Percentiles rank a stretch among this genome's conserved stretches.
phyloP scores from a whole-genome alignment of 192 early-diverging fungal genomes.

The Podila epicladia region DNA sequence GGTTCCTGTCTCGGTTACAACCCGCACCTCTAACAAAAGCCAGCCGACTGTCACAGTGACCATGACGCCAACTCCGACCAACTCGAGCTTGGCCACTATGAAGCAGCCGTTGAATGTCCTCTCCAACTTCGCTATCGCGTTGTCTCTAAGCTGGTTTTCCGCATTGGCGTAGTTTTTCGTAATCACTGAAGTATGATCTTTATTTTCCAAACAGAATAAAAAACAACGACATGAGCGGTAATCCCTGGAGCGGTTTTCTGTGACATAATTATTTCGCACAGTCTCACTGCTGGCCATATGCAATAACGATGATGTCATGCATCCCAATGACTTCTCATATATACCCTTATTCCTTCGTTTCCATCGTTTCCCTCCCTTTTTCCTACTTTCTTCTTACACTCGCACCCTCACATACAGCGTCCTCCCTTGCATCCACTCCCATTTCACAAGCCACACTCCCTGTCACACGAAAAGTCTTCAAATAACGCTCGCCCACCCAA shows the following conservation, averaged over 20 bases:
- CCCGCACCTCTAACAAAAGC: not conserved
- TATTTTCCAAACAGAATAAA: too few species aligned
- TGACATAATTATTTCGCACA: too few species aligned
- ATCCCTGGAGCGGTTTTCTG: too few species aligned
- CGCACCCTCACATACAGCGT: not conserved
- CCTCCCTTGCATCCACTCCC: not conserved
- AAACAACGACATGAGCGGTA: too few species aligned
- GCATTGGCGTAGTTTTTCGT: too few species aligned
- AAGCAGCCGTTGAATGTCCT: conserved; percentile 1
- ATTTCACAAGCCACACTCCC: not conserved
- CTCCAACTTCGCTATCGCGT: not conserved
- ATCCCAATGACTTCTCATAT: too few species aligned
- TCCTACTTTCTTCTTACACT: not conserved
- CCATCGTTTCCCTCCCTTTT: not conserved
- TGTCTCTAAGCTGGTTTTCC: not conserved
- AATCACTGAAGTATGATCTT: too few species aligned
- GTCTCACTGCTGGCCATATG: too few species aligned
- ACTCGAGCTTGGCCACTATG: conserved; percentile 10
- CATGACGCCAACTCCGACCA: not conserved
- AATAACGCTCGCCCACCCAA: not conserved
- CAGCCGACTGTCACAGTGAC: conserved; percentile 5
- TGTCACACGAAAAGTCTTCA: not conserved
- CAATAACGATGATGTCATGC: not conserved
- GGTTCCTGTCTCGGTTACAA: not conserved
- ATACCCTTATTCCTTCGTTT: too few species aligned